phyloP scores from a whole-genome alignment of 1,284 basidiomycete genomes.

The Apiotrichum siamense region DNA sequence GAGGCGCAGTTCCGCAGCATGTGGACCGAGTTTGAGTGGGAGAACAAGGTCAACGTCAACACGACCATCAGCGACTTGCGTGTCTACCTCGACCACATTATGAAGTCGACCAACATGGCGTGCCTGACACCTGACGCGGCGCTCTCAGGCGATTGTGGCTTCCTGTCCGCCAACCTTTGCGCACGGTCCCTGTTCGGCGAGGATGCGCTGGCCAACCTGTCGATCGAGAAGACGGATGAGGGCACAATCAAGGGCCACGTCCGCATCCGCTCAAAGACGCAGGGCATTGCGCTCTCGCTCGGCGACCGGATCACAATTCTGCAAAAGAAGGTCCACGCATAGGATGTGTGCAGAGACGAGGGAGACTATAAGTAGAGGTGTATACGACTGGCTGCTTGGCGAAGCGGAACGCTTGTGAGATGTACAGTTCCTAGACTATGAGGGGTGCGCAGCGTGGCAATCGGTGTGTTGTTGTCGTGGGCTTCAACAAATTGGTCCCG shows the following conservation, averaged over 20 bases:
- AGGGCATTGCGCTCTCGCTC: constrained; percentile 88
- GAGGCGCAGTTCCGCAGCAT: constrained; percentile 91
- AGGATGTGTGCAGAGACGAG: constrained; percentile 1
- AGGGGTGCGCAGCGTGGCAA: too few species aligned
- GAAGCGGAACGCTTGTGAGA: background rate
- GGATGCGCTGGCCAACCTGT: constrained; percentile 93
- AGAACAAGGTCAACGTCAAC: constrained; percentile 91
- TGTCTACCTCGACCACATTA: constrained; percentile 79
- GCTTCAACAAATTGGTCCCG: too few species aligned
- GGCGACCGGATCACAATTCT: constrained; percentile 68
- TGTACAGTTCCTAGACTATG: background rate
- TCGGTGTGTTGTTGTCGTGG: too few species aligned
- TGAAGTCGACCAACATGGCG: constrained; percentile 91
- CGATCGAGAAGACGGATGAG: constrained; percentile 80
- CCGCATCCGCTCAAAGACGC: constrained; percentile 88
- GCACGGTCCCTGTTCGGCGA: constrained; percentile 90
- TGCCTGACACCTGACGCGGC: constrained; percentile 92
- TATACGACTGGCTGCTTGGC: background rate
- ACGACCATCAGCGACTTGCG: constrained; percentile 70
- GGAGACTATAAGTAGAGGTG: background rate
- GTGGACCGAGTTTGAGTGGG: constrained; percentile 99
- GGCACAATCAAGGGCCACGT: constrained; percentile 84
- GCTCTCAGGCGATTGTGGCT: constrained; percentile 84
- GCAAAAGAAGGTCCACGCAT: constrained; percentile 27
- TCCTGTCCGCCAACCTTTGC: constrained; percentile 90